These are phyloP conservation scores for Draba incana DNA, from an alignment of 345 rosid genomes.

Conservation along the genomic window DNA sequence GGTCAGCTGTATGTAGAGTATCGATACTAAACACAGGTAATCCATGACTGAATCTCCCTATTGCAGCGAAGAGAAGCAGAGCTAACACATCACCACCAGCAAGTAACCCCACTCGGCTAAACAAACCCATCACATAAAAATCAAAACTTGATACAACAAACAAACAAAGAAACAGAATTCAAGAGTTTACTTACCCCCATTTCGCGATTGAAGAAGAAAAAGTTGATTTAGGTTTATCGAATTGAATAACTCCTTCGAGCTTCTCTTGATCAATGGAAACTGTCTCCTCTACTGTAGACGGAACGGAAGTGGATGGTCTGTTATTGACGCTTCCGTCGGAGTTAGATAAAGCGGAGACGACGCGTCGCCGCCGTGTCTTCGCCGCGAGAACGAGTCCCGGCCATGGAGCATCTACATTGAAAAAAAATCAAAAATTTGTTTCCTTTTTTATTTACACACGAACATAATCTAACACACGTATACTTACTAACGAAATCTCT, in stretches of 20 bases:
- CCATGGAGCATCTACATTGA: constrained; percentile 8
- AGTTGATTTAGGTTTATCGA: constrained; percentile 65
- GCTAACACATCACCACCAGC: constrained; percentile 93
- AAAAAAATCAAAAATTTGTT: too few relatives aligned
- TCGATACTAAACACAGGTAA: constrained; percentile 63
- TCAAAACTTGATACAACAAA: not conserved
- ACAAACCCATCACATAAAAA: not conserved
- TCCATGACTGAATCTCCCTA: constrained; percentile 93
- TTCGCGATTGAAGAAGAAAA: constrained; percentile 53
- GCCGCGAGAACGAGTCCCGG: constrained; percentile 32
- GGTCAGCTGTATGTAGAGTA: constrained; percentile 91
- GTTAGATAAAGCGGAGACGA: constrained; percentile 56
- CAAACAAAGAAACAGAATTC: not conserved
- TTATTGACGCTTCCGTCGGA: constrained; percentile 65
- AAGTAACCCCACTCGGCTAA: constrained; percentile 77
- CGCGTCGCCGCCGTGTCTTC: constrained; percentile 25
- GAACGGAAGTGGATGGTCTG: constrained; percentile 43
- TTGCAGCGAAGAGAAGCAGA: constrained; percentile 72
- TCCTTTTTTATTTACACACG: too few relatives aligned
- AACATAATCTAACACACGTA: too few relatives aligned
- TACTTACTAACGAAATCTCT: too few relatives aligned
- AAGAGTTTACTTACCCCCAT: constrained; percentile 63
- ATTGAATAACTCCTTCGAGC: constrained; percentile 89
- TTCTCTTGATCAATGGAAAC: constrained; percentile 65
- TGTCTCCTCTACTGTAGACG: constrained; percentile 45